These are phyloP conservation scores for Diaporthe australafricana DNA, from an alignment of 2,329 filamentous ascomycete species.

Conservation along the genomic window DNA sequence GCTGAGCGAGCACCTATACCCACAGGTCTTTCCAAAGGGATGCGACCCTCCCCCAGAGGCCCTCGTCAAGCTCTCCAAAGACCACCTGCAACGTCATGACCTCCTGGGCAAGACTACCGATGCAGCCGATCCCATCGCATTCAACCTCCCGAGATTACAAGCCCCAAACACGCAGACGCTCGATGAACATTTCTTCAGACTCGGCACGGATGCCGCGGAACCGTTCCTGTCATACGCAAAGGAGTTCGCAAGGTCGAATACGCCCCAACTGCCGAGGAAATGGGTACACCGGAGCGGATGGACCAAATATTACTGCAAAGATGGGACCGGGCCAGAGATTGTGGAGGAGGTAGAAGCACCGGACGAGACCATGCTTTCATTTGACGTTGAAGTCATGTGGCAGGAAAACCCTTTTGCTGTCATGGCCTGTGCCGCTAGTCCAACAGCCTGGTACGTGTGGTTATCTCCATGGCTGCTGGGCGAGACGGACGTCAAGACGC, in stretches of 20 bases:
- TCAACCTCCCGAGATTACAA: slow-evolving; percentile 84
- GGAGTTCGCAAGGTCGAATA: slow-evolving; percentile 73
- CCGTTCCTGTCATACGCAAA: slow-evolving; percentile 84
- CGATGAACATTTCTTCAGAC: slow-evolving; percentile 93
- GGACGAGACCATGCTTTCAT: slow-evolving; percentile 84
- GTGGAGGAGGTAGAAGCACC: slow-evolving; percentile 80
- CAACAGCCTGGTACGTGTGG: slow-evolving; percentile 97
- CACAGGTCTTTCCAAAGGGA: slow-evolving; percentile 80
- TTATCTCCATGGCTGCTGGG: slow-evolving; percentile 93
- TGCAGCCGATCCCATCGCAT: slow-evolving; percentile 78
- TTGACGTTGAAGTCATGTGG: slow-evolving; percentile 98
- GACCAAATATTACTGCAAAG: slow-evolving; percentile 87
- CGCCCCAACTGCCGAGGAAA: slow-evolving; percentile 71
- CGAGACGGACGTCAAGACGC: slow-evolving; percentile 80
- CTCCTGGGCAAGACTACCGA: slow-evolving; percentile 92
- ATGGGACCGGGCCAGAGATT: slow-evolving; percentile 63
- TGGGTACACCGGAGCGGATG: slow-evolving; percentile 88
- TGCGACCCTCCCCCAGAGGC: slow-evolving; percentile 71
- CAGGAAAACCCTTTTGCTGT: slow-evolving; percentile 92
- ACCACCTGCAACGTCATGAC: slow-evolving; percentile 88
- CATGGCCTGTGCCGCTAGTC: slow-evolving; percentile 94
- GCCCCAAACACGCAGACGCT: slow-evolving; percentile 71
- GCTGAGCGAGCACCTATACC: slow-evolving; percentile 83
- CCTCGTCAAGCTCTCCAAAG: slow-evolving; percentile 81
- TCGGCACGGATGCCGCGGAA: slow-evolving; percentile 88